A percentile compares a stretch with the other conserved stretches of the same genome.
Conservation (phyloP, 176 grass and related monocot species). For the Phragmites australis region DNA sequence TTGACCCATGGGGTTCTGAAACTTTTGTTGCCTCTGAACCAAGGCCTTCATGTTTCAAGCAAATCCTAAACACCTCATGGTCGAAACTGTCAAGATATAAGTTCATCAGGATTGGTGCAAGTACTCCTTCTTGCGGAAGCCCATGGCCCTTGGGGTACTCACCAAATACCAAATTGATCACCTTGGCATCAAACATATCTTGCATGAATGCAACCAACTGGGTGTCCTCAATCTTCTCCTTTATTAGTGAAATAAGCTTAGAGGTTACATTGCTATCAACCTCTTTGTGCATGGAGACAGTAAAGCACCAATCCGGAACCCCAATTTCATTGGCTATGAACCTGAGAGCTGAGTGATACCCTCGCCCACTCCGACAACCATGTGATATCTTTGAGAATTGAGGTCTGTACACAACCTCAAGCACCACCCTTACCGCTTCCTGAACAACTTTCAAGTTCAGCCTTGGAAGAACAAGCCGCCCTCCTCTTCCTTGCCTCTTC, state of each 20-base stretch:
- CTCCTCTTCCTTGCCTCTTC: slow-evolving; percentile 42
- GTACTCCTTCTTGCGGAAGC: slow-evolving; percentile 86
- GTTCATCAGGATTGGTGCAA: slow-evolving; percentile 89
- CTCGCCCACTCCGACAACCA: slow-evolving; percentile 74
- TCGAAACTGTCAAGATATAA: slow-evolving; percentile 89
- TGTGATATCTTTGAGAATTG: slow-evolving; percentile 96
- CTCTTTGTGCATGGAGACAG: slow-evolving; percentile 72
- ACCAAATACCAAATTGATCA: slow-evolving; percentile 87
- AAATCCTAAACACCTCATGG: slow-evolving; percentile 73
- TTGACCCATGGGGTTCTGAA: slow-evolving; percentile 48
- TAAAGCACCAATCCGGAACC: slow-evolving; percentile 80
- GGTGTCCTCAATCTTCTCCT: slow-evolving; percentile 70
- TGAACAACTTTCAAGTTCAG: slow-evolving; percentile 80
- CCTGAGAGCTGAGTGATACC: slow-evolving; percentile 60
- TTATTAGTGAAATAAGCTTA: slow-evolving; percentile 66
- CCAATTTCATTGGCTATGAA: slow-evolving; percentile 69
- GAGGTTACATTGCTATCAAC: slow-evolving; percentile 53
- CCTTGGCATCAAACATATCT: slow-evolving; percentile 77
- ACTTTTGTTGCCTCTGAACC: slow-evolving; percentile 30
- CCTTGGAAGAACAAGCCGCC: slow-evolving; percentile 66
- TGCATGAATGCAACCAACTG: slow-evolving; percentile 63
- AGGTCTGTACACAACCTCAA: slow-evolving; percentile 79
- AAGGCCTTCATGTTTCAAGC: slow-evolving; percentile 83
- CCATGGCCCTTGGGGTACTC: slow-evolving; percentile 85
- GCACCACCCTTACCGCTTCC: slow-evolving; percentile 73